Evolutionary conservation across 345 rosid species (phyloP), one percentile per base, ranked within the genome.

Genomic region (Cardiospermum halicacabum): DNA sequence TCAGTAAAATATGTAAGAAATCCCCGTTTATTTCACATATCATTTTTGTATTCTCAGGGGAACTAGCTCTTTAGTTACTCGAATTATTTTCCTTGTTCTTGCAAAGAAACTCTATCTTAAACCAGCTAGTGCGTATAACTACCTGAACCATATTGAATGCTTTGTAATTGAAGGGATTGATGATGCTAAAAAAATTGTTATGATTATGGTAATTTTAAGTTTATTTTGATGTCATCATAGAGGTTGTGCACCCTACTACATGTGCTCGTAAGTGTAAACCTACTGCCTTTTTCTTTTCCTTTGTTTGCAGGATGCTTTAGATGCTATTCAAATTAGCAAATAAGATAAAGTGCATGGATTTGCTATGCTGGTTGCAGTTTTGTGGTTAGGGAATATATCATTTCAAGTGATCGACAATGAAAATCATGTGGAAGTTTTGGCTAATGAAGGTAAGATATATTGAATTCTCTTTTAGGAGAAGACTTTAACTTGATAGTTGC

Each of bases 311-410:
- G 85, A 88, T 72, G 95, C 97, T 48, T 71, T 94, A 67, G 89
- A 83, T 69, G 75, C 76, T 59, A 78, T 91, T 75, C 87, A 81
- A 53, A 89, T 91, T 72, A 53, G 73, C 55, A 84, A 81, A 77
- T 85, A 85, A 57, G 89, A 85, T 69, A 97, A 89, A 75, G 97
- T 87, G 65, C 81, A 80, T 55, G 77, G 70, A 45, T 94, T 91
- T 83, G 69, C 86, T 58, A 73, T 89, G 82, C 91, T 94, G 76
- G 95, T 92, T n/a, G 89, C 87, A 5, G 84, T 94, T 32, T 72
- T 94, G 50, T 91, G 97, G 97, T 72, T 94, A 26, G 99, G 99
- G 66, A 94, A 94, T 71, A 76, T 91, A 69, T 81, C 87, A 34
- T 94, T 94, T 68, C 77, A 77, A 76, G 86, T 80, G 65, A 81